Evolutionary conservation across 75 land plant genomes (phyloP).

Genomic region (Azolla pinnata): DNA sequence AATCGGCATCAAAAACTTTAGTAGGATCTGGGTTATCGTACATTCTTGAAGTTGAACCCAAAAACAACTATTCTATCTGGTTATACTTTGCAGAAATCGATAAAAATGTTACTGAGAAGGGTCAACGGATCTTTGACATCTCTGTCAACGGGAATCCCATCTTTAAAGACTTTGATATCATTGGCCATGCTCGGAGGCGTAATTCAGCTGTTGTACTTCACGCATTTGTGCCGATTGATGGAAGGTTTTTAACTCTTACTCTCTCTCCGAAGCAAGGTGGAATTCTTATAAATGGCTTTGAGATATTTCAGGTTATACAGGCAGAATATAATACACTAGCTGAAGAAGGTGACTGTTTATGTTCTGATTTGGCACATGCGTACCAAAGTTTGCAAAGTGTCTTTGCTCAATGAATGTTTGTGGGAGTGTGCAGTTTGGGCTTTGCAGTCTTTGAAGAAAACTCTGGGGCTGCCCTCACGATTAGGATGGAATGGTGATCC

Average conservation of each 20-base stretch:
- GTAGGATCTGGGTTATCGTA: slow-evolving; percentile 40
- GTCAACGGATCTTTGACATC: slow-evolving; percentile 71
- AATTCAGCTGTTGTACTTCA: slow-evolving; percentile 60
- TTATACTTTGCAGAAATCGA: slow-evolving; percentile 92
- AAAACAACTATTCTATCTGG: slow-evolving; percentile 80
- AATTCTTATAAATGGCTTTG: slow-evolving; percentile 65
- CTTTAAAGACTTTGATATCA: slow-evolving; percentile 55
- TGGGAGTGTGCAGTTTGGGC: slow-evolving; percentile 49
- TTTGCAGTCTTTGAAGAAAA: slow-evolving; percentile 50
- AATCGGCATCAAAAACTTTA: slow-evolving; percentile 50
- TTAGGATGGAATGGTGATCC: slow-evolving; percentile 99
- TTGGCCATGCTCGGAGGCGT: slow-evolving; percentile 40
- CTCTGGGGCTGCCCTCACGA: slow-evolving; percentile 70
- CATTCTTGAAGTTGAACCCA: slow-evolving; percentile 64
- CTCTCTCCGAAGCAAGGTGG: slow-evolving; percentile 42
- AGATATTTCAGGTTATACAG: slow-evolving; percentile 63
- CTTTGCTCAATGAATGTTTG: neutral
- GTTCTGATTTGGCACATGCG: neutral
- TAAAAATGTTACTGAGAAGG: slow-evolving; percentile 24
- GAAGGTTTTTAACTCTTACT: slow-evolving; percentile 42
- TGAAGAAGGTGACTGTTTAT: slow-evolving; percentile 37
- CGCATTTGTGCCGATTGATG: slow-evolving; percentile 52
- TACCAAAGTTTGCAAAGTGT: neutral
- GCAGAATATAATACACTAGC: slow-evolving; percentile 46
- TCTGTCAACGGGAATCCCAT: slow-evolving; percentile 44